phyloP scores from a whole-genome alignment of 768 basidiomycete genomes.

The Mycena crocata region DNA sequence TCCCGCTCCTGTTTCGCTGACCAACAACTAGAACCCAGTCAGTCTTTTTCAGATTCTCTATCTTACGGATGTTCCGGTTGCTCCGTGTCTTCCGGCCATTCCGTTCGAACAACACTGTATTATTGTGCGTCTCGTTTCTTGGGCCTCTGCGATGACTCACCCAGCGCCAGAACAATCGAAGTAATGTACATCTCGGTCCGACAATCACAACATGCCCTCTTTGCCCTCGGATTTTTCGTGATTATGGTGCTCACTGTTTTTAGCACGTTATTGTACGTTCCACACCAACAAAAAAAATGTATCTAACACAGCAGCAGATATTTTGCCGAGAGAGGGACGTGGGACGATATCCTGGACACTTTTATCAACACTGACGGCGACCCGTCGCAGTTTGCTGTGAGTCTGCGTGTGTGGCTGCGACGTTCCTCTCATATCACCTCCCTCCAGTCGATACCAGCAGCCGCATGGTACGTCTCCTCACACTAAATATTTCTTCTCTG shows the following conservation, averaged over 20 bases:
- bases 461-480: constrained; percentile 73
- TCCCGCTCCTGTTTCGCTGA: neutral
- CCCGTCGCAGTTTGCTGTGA: constrained; percentile 80
- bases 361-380: constrained; percentile 91
- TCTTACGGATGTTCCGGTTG: constrained; percentile 89
- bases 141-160: constrained; percentile 11
- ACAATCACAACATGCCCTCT: constrained; percentile 86
- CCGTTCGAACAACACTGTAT: constrained; percentile 83
- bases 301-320: constrained; percentile 59
- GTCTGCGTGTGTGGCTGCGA: constrained; percentile 33
- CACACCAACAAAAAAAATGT: neutral
- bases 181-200: constrained; percentile 93
- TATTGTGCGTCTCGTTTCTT: constrained; percentile 65
- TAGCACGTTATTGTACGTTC: constrained; percentile 80
- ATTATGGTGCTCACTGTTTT: constrained; percentile 89
- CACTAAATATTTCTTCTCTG: neutral
- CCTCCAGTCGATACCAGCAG: constrained; percentile 74
- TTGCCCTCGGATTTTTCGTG: constrained; percentile 91
- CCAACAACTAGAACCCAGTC: constrained; percentile 58
- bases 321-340: constrained; percentile 90
- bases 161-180: constrained; percentile 75
- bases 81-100: constrained; percentile 92
- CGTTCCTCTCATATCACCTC: neutral
- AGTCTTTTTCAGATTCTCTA: constrained; percentile 90
- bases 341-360: constrained; percentile 83